phyloP scores from a whole-genome alignment of 2,329 filamentous ascomycete genomes.

The Apiospora phragmitis region DNA sequence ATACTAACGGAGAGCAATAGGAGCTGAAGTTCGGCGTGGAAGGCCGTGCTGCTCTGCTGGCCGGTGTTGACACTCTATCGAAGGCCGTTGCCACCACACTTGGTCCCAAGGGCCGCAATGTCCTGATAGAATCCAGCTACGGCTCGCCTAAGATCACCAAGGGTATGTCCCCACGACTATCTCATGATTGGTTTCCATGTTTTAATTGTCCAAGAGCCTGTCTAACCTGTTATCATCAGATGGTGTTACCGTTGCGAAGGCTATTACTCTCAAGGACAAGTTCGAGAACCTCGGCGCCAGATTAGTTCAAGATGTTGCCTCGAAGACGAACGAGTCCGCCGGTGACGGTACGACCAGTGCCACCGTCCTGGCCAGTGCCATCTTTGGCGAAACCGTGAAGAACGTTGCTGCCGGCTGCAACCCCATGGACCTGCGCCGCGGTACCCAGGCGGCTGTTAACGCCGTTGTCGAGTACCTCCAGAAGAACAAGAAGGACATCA shows the following conservation, averaged over 20 bases:
- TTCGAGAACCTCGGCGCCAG: constrained; percentile 99
- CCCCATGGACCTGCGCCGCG: constrained; percentile 96
- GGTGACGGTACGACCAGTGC: constrained; percentile 99
- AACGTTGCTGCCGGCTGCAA: constrained; percentile 99
- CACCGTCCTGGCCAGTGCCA: constrained; percentile 93
- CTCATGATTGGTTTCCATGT: background rate
- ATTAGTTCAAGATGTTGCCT: constrained; percentile 95
- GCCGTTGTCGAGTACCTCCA: constrained; percentile 92
- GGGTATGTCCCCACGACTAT: constrained; percentile 58
- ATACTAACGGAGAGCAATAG: constrained; percentile 46
- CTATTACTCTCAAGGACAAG: constrained; percentile 94
- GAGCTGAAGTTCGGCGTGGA: constrained; percentile 99
- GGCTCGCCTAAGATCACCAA: constrained; percentile 99
- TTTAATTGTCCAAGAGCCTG: background rate
- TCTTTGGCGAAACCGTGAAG: constrained; percentile 99
- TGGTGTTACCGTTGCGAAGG: constrained; percentile 86
- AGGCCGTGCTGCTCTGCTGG: constrained; percentile 81
- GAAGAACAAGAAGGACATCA: constrained; percentile 97
- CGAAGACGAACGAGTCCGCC: constrained; percentile 98
- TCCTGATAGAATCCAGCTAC: constrained; percentile 97
- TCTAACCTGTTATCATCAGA: constrained; percentile 50
- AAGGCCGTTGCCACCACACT: constrained; percentile 95
- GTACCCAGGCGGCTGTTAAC: constrained; percentile 95
- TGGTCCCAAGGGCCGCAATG: constrained; percentile 97
- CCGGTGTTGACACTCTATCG: constrained; percentile 94